Evolutionary conservation across 139 green algal genomes (phyloP), one percentile per base, ranked within the genome.

Genomic region (Haematococcus lacustris): DNA sequence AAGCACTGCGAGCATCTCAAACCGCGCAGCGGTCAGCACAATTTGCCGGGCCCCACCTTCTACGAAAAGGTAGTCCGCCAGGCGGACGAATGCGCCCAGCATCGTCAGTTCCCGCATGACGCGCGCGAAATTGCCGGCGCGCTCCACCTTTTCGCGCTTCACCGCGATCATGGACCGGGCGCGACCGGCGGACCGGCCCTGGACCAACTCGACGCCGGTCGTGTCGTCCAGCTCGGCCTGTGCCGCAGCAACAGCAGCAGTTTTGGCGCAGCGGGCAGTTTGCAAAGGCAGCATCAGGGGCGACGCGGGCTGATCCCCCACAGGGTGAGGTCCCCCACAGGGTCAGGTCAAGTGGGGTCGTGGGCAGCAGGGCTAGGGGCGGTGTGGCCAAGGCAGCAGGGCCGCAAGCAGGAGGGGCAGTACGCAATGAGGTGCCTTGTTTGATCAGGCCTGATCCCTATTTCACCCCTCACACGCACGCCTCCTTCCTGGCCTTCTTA

Each of bases 11-110:
- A 66, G 28, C 7, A 32, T 23, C 21, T 33, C 13, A 7, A 30
- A 60, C 2, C 23, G 25, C 57, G 39, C 39, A 38, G 3, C 37
- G 2, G 5, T 13, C 5, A 37, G 25, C 28, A 34, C 30, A 34
- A 23, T 38, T 57, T 57, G 13, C 21, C 47, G 13, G 13, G 21
- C 47, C 13, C 47, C 64, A 70, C 78, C 82, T 63, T 89, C 85
- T 26, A 89, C 83, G 63, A 91, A 83, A 76, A 95, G 81, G 82
- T 88, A 88, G 77, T 95, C 90, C 6, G 82, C 78, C 39, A 95
- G 77, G 30, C 90, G 85, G 32, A 95, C 82, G 73, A 95, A 91
- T n/a, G 75, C 61, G 26, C 86, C 84, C 63, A 95, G 84, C 80
- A 90, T 84, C 1, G 77, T 76, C 33, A 88, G 80, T 68, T 95